A percentile compares a stretch with the other conserved stretches of the same genome.
These are phyloP conservation scores for Desmodesmus armatus DNA, from an alignment of 139 green algal species.

Conservation along the genomic window DNA sequence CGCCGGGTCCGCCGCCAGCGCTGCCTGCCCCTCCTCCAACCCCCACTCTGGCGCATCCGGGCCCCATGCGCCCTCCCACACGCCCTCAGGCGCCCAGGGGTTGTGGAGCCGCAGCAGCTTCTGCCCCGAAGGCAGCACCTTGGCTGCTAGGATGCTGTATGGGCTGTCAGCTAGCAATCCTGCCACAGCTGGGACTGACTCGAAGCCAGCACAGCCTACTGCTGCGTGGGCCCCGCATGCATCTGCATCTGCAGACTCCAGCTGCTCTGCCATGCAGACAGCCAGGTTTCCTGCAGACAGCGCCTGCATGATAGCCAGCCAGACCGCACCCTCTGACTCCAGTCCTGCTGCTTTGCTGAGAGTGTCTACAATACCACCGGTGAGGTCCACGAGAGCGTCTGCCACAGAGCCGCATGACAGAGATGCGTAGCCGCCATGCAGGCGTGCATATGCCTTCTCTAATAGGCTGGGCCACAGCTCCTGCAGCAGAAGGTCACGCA, in stretches of 20 bases:
- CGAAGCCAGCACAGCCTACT: neutral
- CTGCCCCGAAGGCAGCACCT: neutral
- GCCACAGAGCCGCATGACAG: conserved; percentile 1
- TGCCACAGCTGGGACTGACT: no score
- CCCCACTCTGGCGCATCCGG: conserved; percentile 15
- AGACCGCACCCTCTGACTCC: neutral
- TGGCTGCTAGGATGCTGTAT: conserved; percentile 30
- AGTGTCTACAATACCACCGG: conserved; percentile 16
- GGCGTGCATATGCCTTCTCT: conserved; percentile 40
- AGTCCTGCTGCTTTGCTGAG: no score
- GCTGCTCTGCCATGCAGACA: neutral
- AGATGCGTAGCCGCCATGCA: conserved; percentile 26
- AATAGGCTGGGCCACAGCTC: conserved; percentile 36
- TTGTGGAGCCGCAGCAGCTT: conserved; percentile 28
- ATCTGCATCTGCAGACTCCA: neutral
- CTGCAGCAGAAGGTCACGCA: neutral
- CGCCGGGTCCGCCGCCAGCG: neutral
- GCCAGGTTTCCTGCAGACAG: neutral
- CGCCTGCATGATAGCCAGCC: neutral
- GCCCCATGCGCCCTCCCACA: conserved; percentile 34
- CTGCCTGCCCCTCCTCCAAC: neutral
- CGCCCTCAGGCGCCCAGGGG: conserved; percentile 23
- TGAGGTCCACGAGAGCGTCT: conserved; percentile 23
- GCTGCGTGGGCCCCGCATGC: neutral
- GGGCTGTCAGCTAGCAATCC: neutral